phyloP scores from a whole-genome alignment of 2,329 filamentous ascomycete species.

The Nemania serpens region DNA sequence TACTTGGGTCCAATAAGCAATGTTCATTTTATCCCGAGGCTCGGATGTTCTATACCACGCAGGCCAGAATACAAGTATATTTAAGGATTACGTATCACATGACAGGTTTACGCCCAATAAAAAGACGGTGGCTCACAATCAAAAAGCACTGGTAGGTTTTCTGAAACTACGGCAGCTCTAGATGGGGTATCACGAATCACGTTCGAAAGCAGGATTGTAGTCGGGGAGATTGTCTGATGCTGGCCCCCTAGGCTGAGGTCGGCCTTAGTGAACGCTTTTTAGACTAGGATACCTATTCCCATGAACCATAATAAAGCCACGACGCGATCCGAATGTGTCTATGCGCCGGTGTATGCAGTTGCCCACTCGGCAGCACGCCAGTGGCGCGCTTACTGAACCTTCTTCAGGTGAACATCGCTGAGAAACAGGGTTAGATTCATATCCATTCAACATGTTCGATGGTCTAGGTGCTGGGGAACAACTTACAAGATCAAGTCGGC shows the following conservation, averaged over 20 bases:
- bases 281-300: background rate
- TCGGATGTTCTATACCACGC: too few relatives aligned
- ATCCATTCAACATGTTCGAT: background rate
- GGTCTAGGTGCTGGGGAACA: background rate
- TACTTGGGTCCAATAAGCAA: too few relatives aligned
- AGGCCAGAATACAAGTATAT: too few relatives aligned
- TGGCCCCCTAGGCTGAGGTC: background rate
- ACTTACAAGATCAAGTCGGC: conserved; percentile 44
- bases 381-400: conserved; percentile 31
- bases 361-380: background rate
- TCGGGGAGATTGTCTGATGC: background rate
- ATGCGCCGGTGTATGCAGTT: conserved; percentile 12
- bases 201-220: background rate
- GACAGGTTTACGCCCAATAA: too few relatives aligned
- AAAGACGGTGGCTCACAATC: background rate
- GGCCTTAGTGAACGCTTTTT: conserved; percentile 1
- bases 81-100: too few relatives aligned
- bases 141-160: too few relatives aligned
- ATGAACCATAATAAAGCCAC: background rate
- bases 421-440: conserved; percentile 9
- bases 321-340: background rate
- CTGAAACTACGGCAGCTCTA: background rate
- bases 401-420: conserved; percentile 40
- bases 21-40: too few relatives aligned
- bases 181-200: background rate